A percentile compares a stretch with the other conserved stretches of the same genome.
Conservation (phyloP, 768 basidiomycete species). For the Phanerochaete sordida region DNA sequence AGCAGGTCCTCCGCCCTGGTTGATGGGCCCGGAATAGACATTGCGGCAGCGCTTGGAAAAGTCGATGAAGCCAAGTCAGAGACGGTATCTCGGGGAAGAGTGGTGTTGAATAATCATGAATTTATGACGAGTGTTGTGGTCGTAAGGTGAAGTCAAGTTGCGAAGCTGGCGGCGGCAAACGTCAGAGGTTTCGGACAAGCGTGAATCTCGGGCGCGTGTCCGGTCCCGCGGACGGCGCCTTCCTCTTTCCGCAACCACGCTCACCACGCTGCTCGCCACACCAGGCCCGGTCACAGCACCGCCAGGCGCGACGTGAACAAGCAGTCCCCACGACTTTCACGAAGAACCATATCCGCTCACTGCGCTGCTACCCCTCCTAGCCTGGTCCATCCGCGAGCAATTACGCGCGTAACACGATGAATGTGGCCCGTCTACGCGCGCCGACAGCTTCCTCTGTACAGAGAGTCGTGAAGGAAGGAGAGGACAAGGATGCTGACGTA, state of each 20-base stretch:
- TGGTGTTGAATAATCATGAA: neutral
- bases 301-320: neutral
- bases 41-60: neutral
- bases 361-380: neutral
- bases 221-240: neutral
- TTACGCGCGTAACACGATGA: constrained; percentile 14
- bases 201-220: neutral
- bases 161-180: neutral
- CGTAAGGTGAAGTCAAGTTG: neutral
- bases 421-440: constrained; percentile 20
- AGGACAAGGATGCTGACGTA: constrained; percentile 28
- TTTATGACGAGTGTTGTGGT: neutral
- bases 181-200: neutral
- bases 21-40: neutral
- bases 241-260: constrained; percentile 1
- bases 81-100: neutral
- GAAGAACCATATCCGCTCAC: neutral
- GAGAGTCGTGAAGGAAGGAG: constrained; percentile 18
- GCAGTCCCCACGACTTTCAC: neutral
- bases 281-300: neutral
- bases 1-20: neutral
- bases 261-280: neutral
- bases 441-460: constrained; percentile 14
- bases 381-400: neutral
- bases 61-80: neutral